Evolutionary conservation across 345 rosid species (phyloP).

Genomic region (Salix brachista): DNA sequence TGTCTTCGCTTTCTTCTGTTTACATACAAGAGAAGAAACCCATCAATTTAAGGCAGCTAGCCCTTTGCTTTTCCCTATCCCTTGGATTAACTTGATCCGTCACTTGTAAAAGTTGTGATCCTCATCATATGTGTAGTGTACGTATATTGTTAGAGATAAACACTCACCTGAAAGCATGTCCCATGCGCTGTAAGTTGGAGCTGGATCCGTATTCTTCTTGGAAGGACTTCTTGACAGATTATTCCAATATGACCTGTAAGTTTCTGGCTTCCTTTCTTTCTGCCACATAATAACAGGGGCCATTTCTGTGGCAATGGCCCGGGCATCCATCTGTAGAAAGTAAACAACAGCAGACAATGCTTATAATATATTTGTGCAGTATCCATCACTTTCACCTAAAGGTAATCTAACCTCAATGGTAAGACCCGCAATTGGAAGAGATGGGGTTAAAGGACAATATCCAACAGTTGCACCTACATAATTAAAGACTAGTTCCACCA

Average conservation of each 20-base stretch:
- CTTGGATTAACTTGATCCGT: not conserved
- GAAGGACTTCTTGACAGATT: slow-evolving; percentile 44
- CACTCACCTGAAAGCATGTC: slow-evolving; percentile 80
- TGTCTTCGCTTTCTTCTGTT: slow-evolving; percentile 70
- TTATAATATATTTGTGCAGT: not conserved
- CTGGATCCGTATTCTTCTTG: slow-evolving; percentile 41
- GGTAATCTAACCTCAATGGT: not conserved
- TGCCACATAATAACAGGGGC: slow-evolving; percentile 91
- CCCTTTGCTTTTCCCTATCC: not conserved
- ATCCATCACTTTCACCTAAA: not conserved
- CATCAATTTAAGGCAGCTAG: not conserved
- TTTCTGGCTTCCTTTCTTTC: slow-evolving; percentile 60
- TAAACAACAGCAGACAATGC: slow-evolving; percentile 1
- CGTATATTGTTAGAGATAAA: not conserved
- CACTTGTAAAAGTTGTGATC: not conserved
- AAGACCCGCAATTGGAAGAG: no score
- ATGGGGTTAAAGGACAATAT: no score
- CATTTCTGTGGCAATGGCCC: slow-evolving; percentile 79
- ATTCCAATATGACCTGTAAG: slow-evolving; percentile 67
- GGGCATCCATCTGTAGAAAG: slow-evolving; percentile 77
- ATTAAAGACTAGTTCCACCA: not conserved
- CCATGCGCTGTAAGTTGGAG: slow-evolving; percentile 55
- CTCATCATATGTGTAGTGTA: no score
- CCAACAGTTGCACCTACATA: not conserved
- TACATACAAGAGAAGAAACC: slow-evolving; percentile 10